These are phyloP conservation scores for Bipolaris zeicola DNA, from an alignment of 2,329 filamentous ascomycete genomes.

Conservation along the genomic window DNA sequence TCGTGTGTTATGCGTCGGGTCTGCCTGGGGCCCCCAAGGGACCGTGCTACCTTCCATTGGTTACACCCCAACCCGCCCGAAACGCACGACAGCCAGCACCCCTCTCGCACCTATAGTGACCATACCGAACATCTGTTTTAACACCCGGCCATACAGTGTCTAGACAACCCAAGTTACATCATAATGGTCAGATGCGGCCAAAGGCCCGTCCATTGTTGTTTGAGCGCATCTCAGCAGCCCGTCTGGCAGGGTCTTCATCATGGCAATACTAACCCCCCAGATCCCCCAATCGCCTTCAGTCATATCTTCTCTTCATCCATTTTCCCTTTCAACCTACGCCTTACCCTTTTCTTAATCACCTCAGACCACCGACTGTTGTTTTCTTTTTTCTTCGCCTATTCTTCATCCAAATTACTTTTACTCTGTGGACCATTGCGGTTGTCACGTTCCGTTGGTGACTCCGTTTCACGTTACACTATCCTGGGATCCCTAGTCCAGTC, in stretches of 20 bases:
- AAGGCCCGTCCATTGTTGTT: conserved; percentile 4
- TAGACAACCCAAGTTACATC: conserved; percentile 19
- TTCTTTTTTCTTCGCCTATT: conserved; percentile 2
- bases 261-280: conserved; percentile 7
- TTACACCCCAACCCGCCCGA: conserved; percentile 11
- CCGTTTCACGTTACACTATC: conserved; percentile 1
- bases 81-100: conserved; percentile 22
- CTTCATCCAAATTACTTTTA: neutral
- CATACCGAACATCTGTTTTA: conserved; percentile 15
- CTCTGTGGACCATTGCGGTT: neutral
- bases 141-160: conserved; percentile 11
- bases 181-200: conserved; percentile 3
- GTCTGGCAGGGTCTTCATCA: conserved; percentile 10
- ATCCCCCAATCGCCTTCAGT: neutral
- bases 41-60: conserved; percentile 20
- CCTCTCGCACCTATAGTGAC: conserved; percentile 2
- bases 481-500: conserved; percentile 9
- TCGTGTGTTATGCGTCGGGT: conserved; percentile 21
- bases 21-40: conserved; percentile 17
- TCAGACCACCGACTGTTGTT: conserved; percentile 19
- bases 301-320: neutral
- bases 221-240: neutral
- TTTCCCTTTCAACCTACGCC: conserved; percentile 18
- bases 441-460: neutral
- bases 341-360: conserved; percentile 27